Conservation (phyloP, 2,329 filamentous ascomycete species). For the Davidsoniella eucalypti region DNA sequence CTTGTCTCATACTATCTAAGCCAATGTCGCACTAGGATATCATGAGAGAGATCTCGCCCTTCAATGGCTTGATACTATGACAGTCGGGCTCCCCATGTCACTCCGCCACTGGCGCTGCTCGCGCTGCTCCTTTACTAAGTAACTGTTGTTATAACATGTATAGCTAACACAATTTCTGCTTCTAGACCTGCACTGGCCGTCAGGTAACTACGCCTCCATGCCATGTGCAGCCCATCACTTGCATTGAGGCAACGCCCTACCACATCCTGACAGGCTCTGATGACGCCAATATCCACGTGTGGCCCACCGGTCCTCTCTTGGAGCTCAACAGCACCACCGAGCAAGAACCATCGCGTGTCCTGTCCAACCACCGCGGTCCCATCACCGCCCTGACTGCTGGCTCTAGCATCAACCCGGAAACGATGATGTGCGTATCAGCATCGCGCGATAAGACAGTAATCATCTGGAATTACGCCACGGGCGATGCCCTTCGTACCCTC, state of each 20-base stretch:
- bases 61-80: not conserved
- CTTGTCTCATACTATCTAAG: no score
- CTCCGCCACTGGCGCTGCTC: not conserved
- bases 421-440: slow-evolving; percentile 69
- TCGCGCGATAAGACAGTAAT: slow-evolving; percentile 79
- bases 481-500: slow-evolving; percentile 62
- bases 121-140: not conserved
- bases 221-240: slow-evolving; percentile 67
- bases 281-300: slow-evolving; percentile 84
- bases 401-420: slow-evolving; percentile 48
- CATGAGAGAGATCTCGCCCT: no score
- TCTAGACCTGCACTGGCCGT: slow-evolving; percentile 55
- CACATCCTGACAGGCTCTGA: slow-evolving; percentile 64
- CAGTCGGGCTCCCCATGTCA: not conserved
- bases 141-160: no score
- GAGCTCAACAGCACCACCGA: slow-evolving; percentile 36
- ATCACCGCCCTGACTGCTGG: slow-evolving; percentile 50
- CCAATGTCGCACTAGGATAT: no score
- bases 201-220: slow-evolving; percentile 59
- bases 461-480: slow-evolving; percentile 80
- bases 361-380: slow-evolving; percentile 61
- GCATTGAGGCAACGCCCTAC: slow-evolving; percentile 52
- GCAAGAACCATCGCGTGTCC: slow-evolving; percentile 56
- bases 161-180: slow-evolving; percentile 4
- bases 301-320: slow-evolving; percentile 65